phyloP scores from a whole-genome alignment of 2,329 filamentous ascomycete species.

The Thelonectria discophora region DNA sequence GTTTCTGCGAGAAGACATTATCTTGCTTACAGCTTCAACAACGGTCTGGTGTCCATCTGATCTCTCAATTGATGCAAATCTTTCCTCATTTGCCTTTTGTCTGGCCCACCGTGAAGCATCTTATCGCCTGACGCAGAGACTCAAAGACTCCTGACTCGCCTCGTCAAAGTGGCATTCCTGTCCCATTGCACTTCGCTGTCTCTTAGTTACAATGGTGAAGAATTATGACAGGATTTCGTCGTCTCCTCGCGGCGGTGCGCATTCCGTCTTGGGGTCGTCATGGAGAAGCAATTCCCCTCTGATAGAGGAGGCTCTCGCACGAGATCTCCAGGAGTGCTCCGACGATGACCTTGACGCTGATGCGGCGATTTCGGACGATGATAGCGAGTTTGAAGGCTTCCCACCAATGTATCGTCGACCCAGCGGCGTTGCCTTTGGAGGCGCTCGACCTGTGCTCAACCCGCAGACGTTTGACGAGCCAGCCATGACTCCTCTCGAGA shows the following conservation, averaged over 20 bases:
- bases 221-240: slow-evolving; percentile 14
- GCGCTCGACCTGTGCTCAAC: slow-evolving; percentile 74
- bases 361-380: slow-evolving; percentile 43
- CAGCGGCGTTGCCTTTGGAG: slow-evolving; percentile 77
- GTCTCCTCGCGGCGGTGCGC: slow-evolving; percentile 37
- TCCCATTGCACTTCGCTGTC: slow-evolving; percentile 15
- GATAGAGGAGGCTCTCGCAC: slow-evolving; percentile 70
- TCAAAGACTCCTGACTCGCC: slow-evolving; percentile 15
- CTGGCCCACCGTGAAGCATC: slow-evolving; percentile 28
- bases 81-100: slow-evolving; percentile 9
- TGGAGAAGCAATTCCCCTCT: slow-evolving; percentile 71
- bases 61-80: slow-evolving; percentile 17
- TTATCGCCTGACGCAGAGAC: slow-evolving; percentile 23
- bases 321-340: slow-evolving; percentile 71
- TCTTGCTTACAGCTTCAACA: background rate
- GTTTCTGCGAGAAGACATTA: background rate
- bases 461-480: slow-evolving; percentile 59
- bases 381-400: slow-evolving; percentile 51
- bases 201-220: slow-evolving; percentile 21
- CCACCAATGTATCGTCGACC: slow-evolving; percentile 76
- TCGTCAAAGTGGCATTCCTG: slow-evolving; percentile 6
- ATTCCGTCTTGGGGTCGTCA: slow-evolving; percentile 51
- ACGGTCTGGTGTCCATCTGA: slow-evolving; percentile 1
- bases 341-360: slow-evolving; percentile 56
- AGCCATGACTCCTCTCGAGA: slow-evolving; percentile 63